phyloP scores from a whole-genome alignment of 2,329 filamentous ascomycete genomes.

The Colletotrichum liriopes region DNA sequence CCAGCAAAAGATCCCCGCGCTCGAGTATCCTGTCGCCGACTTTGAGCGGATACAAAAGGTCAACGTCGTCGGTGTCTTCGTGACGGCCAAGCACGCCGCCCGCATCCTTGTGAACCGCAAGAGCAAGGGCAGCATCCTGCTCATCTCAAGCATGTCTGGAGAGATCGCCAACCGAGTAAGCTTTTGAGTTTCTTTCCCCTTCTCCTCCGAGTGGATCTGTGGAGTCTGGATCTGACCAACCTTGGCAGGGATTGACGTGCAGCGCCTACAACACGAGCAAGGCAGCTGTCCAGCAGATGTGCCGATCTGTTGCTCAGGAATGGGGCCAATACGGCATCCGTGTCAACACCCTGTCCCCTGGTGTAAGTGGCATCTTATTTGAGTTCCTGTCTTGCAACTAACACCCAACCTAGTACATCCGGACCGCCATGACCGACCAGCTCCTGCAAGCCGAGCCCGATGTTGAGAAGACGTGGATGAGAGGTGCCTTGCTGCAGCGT shows the following conservation, averaged over 20 bases:
- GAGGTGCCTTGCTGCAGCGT: conserved; percentile 67
- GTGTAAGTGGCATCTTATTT: conserved; percentile 53
- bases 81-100: conserved; percentile 80
- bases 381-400: neutral
- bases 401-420: conserved; percentile 55
- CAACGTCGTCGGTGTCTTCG: conserved; percentile 79
- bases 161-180: conserved; percentile 66
- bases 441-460: conserved; percentile 62
- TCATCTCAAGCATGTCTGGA: conserved; percentile 66
- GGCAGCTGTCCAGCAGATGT: conserved; percentile 73
- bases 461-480: conserved; percentile 69
- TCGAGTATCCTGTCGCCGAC: conserved; percentile 67
- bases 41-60: conserved; percentile 80
- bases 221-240: conserved; percentile 1
- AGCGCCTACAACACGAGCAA: conserved; percentile 76
- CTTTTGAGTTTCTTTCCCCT: conserved; percentile 1
- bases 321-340: conserved; percentile 76
- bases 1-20: conserved; percentile 61
- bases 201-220: neutral
- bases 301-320: conserved; percentile 72
- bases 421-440: conserved; percentile 64
- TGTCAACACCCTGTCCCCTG: conserved; percentile 77
- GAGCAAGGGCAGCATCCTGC: conserved; percentile 63
- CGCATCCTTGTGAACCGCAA: conserved; percentile 65
- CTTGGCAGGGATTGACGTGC: conserved; percentile 70